Evolutionary conservation across 805 yeast species (phyloP).

Genomic region (Candida schatavii): DNA sequence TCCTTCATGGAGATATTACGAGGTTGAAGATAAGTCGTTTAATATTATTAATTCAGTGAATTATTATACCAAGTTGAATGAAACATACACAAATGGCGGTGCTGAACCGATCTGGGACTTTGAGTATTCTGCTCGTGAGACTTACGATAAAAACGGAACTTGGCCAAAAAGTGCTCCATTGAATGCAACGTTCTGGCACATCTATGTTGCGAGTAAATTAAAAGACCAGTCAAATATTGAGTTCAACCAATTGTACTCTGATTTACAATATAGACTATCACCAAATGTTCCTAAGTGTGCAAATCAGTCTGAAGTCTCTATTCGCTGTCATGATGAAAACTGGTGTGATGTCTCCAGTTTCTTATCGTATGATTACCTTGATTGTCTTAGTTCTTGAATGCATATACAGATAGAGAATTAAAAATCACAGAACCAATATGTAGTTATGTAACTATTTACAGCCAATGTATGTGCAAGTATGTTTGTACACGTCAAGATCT

Average conservation of each 20-base stretch:
- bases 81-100: conserved; percentile 51
- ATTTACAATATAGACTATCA: conserved; percentile 50
- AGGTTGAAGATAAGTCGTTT: conserved; percentile 59
- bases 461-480: neutral
- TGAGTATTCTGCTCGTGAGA: conserved; percentile 63
- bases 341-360: conserved; percentile 21
- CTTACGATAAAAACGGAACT: conserved; percentile 44
- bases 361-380: conserved; percentile 13
- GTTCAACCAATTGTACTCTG: conserved; percentile 49
- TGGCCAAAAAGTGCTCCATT: conserved; percentile 64
- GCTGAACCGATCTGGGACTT: conserved; percentile 60
- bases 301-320: conserved; percentile 19
- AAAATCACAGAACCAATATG: neutral
- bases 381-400: conserved; percentile 9
- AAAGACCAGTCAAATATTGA: conserved; percentile 33
- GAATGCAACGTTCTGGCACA: conserved; percentile 69
- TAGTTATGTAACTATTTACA: neutral
- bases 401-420: neutral
- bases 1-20: conserved; percentile 73
- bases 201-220: conserved; percentile 44
- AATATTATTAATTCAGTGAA: conserved; percentile 58
- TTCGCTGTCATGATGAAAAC: conserved; percentile 19
- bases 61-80: conserved; percentile 58
- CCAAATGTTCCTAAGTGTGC: conserved; percentile 53
- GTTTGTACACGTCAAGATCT: no score